Percentiles rank a stretch among this genome's conserved stretches.
Conservation (phyloP, 768 basidiomycete genomes). For the Calocera viscosa region DNA sequence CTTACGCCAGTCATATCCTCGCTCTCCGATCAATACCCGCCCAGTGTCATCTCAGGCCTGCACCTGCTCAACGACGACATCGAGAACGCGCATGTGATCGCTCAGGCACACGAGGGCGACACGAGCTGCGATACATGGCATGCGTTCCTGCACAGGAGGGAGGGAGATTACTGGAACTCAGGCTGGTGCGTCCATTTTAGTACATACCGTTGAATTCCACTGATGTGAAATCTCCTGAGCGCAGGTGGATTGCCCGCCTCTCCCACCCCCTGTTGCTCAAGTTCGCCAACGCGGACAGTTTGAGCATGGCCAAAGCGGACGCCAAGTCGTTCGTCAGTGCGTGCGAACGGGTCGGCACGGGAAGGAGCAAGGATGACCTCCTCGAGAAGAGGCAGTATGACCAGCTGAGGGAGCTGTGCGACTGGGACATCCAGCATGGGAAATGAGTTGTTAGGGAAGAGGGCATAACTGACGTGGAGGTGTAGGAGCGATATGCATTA, state of each 20-base stretch:
- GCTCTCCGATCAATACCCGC: neutral
- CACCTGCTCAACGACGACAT: neutral
- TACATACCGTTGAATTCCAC: neutral
- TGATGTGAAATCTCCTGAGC: neutral
- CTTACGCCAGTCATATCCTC: neutral
- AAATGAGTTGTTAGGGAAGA: neutral
- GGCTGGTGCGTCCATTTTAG: neutral
- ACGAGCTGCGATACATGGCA: neutral
- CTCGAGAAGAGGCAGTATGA: conserved; percentile 2
- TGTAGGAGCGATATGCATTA: no score
- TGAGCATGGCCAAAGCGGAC: neutral
- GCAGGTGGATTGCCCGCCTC: conserved; percentile 1
- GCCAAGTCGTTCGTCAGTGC: neutral
- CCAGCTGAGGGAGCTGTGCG: neutral
- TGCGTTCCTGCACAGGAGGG: neutral
- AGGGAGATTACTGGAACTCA: conserved; percentile 4
- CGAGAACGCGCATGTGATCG: neutral
- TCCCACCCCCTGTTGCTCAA: conserved; percentile 1
- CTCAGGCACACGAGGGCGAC: conserved; percentile 1
- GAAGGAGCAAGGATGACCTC: neutral
- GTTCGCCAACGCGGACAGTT: neutral
- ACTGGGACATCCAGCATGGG: neutral
- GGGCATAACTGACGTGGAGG: neutral
- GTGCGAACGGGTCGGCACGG: neutral
- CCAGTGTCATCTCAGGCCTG: neutral